phyloP scores from a whole-genome alignment of 805 yeast genomes.

The Torulaspora gathmanii region DNA sequence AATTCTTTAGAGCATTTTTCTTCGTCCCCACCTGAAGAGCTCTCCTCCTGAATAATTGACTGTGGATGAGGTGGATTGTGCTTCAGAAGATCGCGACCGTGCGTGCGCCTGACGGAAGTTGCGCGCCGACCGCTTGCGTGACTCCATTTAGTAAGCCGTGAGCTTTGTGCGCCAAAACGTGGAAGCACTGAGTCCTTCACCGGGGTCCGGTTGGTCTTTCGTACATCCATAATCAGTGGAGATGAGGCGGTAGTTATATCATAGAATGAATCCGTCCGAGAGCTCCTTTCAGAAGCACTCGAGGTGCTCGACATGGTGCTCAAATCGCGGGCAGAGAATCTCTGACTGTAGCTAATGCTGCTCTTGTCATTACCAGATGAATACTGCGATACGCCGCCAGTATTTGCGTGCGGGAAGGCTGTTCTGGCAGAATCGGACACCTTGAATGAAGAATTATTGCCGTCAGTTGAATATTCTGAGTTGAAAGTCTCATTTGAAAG shows the following conservation, averaged over 20 bases:
- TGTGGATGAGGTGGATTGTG: constrained; percentile 22
- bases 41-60: constrained; percentile 33
- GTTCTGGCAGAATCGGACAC: constrained; percentile 12
- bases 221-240: constrained; percentile 19
- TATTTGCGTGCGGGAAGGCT: constrained; percentile 6
- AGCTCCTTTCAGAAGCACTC: constrained; percentile 39
- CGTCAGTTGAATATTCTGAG: constrained; percentile 49
- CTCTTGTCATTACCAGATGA: constrained; percentile 19
- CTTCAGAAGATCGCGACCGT: constrained; percentile 22
- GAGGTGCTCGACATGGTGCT: constrained; percentile 39
- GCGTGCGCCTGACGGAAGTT: constrained; percentile 20
- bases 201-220: constrained; percentile 15
- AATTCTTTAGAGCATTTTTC: constrained; percentile 10
- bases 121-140: constrained; percentile 16
- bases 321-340: constrained; percentile 33
- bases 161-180: constrained; percentile 21
- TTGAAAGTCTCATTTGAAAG: constrained; percentile 45
- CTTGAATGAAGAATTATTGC: constrained; percentile 17
- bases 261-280: constrained; percentile 39
- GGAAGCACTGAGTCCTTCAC: constrained; percentile 24
- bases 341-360: constrained; percentile 24
- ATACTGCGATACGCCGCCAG: constrained; percentile 16
- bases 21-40: constrained; percentile 24
- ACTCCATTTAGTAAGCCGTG: constrained; percentile 17
- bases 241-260: constrained; percentile 37